phyloP scores from a whole-genome alignment of 805 yeast species.

The Cyberlindnera japonica region DNA sequence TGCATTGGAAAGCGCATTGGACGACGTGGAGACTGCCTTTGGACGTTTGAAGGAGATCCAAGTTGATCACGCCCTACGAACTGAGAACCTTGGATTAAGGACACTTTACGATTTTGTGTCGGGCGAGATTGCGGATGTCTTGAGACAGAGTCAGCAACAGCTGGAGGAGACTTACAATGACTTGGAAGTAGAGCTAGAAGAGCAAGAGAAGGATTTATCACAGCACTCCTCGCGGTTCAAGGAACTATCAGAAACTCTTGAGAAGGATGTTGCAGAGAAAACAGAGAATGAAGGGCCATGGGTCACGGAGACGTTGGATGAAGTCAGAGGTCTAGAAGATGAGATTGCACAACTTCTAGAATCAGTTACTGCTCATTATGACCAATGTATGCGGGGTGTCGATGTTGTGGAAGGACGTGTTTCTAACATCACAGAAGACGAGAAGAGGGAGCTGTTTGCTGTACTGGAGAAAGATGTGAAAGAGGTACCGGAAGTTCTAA shows the following conservation, averaged over 20 bases:
- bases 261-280: constrained; percentile 33
- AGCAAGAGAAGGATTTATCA: constrained; percentile 1
- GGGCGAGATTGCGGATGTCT: constrained; percentile 27
- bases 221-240: constrained; percentile 6
- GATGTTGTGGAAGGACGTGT: constrained; percentile 32
- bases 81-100: background rate
- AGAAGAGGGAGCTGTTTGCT: constrained; percentile 37
- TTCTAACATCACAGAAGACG: constrained; percentile 24
- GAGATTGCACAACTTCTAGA: constrained; percentile 68
- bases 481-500: constrained; percentile 56
- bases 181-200: constrained; percentile 7
- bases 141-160: constrained; percentile 13
- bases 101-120: constrained; percentile 48
- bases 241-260: constrained; percentile 8
- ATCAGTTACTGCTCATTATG: constrained; percentile 77
- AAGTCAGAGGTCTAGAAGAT: constrained; percentile 50
- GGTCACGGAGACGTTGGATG: constrained; percentile 29
- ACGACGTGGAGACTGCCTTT: constrained; percentile 32
- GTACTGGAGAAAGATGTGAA: constrained; percentile 49
- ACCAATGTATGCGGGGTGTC: constrained; percentile 60
- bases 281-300: constrained; percentile 9
- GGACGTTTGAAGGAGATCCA: constrained; percentile 29
- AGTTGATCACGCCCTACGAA: constrained; percentile 7
- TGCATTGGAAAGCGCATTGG: constrained; percentile 32
- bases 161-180: constrained; percentile 4